Conservation (phyloP, 768 basidiomycete genomes). For the Calocera viscosa region DNA sequence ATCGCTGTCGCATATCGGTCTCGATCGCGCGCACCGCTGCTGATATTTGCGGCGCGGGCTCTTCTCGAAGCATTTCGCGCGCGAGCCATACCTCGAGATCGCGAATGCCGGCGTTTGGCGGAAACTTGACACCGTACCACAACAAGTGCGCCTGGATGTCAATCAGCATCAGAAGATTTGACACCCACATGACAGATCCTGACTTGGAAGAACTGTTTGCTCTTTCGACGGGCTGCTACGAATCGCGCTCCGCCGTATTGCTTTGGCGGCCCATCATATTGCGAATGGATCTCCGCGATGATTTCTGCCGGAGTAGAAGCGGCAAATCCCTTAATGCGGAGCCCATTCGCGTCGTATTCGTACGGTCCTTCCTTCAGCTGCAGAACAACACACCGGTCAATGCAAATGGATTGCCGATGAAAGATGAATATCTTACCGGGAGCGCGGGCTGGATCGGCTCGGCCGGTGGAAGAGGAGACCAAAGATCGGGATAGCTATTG, state of each 20-base stretch:
- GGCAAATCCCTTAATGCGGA: neutral
- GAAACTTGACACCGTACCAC: conserved; percentile 7
- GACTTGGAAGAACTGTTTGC: conserved; percentile 7
- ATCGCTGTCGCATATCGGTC: neutral
- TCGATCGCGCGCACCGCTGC: neutral
- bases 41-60: neutral
- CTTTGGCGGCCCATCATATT: neutral
- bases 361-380: neutral
- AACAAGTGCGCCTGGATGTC: neutral
- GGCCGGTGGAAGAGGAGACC: neutral
- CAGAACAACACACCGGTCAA: neutral
- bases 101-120: neutral
- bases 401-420: neutral
- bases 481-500: neutral
- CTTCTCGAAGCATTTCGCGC: neutral
- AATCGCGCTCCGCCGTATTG: neutral
- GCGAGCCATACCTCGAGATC: neutral
- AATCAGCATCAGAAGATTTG: neutral
- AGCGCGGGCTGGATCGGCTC: neutral
- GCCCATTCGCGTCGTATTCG: neutral
- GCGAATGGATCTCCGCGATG: conserved; percentile 6
- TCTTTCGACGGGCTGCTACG: neutral
- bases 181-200: neutral
- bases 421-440: neutral
- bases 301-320: neutral